These are phyloP conservation scores for Skeletonema marinoi DNA, from an alignment of 108 stramenopile species.

Conservation along the genomic window DNA sequence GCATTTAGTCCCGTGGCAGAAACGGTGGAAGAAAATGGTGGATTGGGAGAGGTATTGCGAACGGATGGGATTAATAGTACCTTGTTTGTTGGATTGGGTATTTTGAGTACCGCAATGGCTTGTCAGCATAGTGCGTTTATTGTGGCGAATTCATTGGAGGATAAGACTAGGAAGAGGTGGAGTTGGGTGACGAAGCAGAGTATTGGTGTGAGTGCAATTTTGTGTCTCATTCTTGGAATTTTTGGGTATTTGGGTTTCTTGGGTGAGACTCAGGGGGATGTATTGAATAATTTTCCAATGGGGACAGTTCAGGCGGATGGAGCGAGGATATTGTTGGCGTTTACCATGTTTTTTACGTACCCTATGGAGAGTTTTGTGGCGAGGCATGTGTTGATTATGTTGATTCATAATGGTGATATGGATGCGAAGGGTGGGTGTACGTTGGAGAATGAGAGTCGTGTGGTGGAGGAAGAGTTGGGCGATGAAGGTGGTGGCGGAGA, in stretches of 20 bases:
- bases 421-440: constrained; percentile 49
- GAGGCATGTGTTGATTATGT: constrained; percentile 71
- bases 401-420: constrained; percentile 76
- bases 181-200: constrained; percentile 61
- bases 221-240: constrained; percentile 67
- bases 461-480: constrained; percentile 35
- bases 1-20: constrained; percentile 60
- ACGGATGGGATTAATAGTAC: constrained; percentile 59
- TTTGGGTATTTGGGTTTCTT: constrained; percentile 81
- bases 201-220: constrained; percentile 44
- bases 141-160: constrained; percentile 59
- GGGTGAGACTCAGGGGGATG: constrained; percentile 74
- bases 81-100: constrained; percentile 85
- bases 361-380: constrained; percentile 86
- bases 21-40: constrained; percentile 62
- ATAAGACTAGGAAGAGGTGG: constrained; percentile 64
- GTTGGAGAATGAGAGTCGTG: constrained; percentile 16
- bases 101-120: constrained; percentile 79
- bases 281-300: constrained; percentile 77
- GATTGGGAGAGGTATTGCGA: constrained; percentile 58
- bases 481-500: constrained; percentile 7
- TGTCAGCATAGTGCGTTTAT: constrained; percentile 90
- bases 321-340: constrained; percentile 64
- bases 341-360: constrained; percentile 89
- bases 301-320: constrained; percentile 60